A percentile compares a stretch with the other conserved stretches of the same genome.
Evolutionary conservation across 2,329 filamentous ascomycete species (phyloP).

Genomic region (Aspergillus ustus): DNA sequence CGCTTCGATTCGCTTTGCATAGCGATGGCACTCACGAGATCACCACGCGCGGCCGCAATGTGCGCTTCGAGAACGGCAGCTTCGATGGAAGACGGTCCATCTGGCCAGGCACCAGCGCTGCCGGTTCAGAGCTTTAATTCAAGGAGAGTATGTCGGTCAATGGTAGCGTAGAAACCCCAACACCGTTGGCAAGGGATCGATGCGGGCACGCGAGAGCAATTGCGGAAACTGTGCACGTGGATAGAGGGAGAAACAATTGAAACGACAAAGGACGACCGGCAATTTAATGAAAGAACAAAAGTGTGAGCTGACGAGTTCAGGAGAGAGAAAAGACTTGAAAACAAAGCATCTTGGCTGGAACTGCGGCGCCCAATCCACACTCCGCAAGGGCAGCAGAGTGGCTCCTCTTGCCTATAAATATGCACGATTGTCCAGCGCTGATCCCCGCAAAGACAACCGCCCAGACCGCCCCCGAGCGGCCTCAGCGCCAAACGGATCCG

Average conservation of each 20-base stretch:
- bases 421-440: background rate
- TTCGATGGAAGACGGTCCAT: slow-evolving; percentile 45
- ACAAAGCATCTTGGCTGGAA: slow-evolving; percentile 15
- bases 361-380: background rate
- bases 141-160: background rate
- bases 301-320: background rate
- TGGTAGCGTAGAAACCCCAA: background rate
- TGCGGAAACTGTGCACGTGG: slow-evolving; percentile 12
- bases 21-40: slow-evolving; percentile 53
- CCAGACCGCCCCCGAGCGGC: background rate
- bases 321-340: background rate
- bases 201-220: background rate
- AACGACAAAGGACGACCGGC: background rate
- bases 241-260: background rate
- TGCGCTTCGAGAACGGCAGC: slow-evolving; percentile 59
- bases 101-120: background rate
- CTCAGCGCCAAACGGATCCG: background rate
- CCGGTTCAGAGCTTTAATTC: background rate
- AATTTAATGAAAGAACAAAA: slow-evolving; percentile 1
- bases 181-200: background rate
- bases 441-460: background rate
- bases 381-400: background rate
- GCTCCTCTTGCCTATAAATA: slow-evolving; percentile 10
- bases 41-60: slow-evolving; percentile 54
- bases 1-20: background rate